A percentile compares a stretch with the other conserved stretches of the same genome.
phyloP scores from a whole-genome alignment of 1,284 basidiomycete species.

The Vanrija pseudolonga region DNA sequence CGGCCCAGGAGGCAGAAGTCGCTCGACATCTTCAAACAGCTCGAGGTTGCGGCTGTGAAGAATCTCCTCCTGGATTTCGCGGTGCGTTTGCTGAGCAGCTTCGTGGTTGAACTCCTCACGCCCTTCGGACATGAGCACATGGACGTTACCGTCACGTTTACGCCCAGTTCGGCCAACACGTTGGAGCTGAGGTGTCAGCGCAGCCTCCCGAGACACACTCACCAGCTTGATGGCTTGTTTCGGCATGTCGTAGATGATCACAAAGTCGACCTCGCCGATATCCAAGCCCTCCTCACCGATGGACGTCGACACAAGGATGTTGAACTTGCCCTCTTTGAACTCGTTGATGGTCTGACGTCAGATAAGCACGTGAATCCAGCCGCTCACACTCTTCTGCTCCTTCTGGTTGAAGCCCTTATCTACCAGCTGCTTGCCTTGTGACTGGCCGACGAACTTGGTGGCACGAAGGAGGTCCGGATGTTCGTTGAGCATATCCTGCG shows the following conservation, averaged over 20 bases:
- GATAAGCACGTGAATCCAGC: background rate
- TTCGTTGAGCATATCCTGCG: slow-evolving; percentile 60
- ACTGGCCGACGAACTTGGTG: slow-evolving; percentile 86
- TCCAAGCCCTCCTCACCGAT: slow-evolving; percentile 99
- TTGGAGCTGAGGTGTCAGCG: slow-evolving; percentile 65
- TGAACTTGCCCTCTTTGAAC: slow-evolving; percentile 84
- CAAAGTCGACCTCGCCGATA: slow-evolving; percentile 97
- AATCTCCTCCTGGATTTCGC: slow-evolving; percentile 85
- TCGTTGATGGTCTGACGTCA: slow-evolving; percentile 57
- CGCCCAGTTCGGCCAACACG: slow-evolving; percentile 93
- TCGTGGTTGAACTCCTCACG: slow-evolving; percentile 91
- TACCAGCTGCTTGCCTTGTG: slow-evolving; percentile 67
- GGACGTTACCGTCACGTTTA: slow-evolving; percentile 83
- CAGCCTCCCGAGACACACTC: slow-evolving; percentile 28
- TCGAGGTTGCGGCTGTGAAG: slow-evolving; percentile 80
- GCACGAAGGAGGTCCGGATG: slow-evolving; percentile 72
- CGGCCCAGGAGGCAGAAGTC: slow-evolving; percentile 73
- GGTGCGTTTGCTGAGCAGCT: slow-evolving; percentile 81
- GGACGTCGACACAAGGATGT: slow-evolving; percentile 91
- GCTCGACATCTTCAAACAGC: slow-evolving; percentile 85
- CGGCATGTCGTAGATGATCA: slow-evolving; percentile 93
- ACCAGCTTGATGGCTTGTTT: slow-evolving; percentile 97
- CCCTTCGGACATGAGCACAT: slow-evolving; percentile 86
- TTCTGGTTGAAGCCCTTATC: slow-evolving; percentile 86
- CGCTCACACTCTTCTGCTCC: slow-evolving; percentile 75